Evolutionary conservation across 495 filamentous ascomycete species (phyloP).

Genomic region (Aspergillus olivimuriae): DNA sequence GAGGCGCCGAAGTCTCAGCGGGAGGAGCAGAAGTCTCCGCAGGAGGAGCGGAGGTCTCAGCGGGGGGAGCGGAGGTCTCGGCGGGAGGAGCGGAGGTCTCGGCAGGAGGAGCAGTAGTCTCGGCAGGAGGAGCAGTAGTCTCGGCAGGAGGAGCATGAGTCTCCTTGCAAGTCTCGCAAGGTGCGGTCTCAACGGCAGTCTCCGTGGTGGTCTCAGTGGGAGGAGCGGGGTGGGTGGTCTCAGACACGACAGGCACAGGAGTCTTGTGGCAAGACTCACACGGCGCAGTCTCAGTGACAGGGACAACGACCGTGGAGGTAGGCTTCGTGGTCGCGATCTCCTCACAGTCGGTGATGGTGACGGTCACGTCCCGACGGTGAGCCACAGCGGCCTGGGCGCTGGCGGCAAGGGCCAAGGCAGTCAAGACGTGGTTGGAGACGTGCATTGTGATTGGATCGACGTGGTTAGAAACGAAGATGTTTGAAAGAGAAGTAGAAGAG

Average conservation of each 20-base stretch:
- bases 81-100: neutral
- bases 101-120: slow-evolving; percentile 2
- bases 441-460: slow-evolving; percentile 11
- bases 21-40: neutral
- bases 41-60: neutral
- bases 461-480: neutral
- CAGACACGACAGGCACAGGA: neutral
- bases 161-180: neutral
- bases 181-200: too few species aligned
- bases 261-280: too few species aligned
- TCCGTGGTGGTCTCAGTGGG: slow-evolving; percentile 2
- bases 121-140: slow-evolving; percentile 1
- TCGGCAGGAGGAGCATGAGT: neutral
- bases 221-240: neutral
- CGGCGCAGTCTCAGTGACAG: neutral
- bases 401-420: slow-evolving; percentile 16
- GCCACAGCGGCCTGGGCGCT: slow-evolving; percentile 8
- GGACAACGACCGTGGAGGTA: neutral
- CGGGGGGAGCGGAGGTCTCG: neutral
- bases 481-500: neutral
- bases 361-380: neutral
- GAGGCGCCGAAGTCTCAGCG: neutral
- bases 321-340: neutral
- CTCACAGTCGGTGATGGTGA: slow-evolving; percentile 6
- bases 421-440: slow-evolving; percentile 9